Conservation (phyloP, 371 early-diverging fungal genomes). For the Syncephalastrum racemosum region DNA sequence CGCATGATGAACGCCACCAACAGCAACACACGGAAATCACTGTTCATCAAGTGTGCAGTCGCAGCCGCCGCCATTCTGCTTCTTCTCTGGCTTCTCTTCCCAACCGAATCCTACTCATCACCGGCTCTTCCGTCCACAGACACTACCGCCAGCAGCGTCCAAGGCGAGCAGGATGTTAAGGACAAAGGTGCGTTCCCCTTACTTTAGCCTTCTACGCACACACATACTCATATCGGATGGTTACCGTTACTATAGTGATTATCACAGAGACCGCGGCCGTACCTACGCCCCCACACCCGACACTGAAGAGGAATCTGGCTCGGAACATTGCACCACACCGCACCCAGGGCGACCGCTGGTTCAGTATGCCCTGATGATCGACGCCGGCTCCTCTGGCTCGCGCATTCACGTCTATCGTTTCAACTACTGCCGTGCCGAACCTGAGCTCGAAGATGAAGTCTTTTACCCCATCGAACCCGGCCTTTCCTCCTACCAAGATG, state of each 20-base stretch:
- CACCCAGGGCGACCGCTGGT: conserved; percentile 55
- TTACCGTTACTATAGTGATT: conserved; percentile 4
- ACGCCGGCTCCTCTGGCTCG: conserved; percentile 97
- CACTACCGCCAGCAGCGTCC: no score
- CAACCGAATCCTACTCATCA: conserved; percentile 10
- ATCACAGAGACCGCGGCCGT: conserved; percentile 1
- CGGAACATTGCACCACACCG: conserved; percentile 62
- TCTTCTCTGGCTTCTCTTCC: conserved; percentile 22
- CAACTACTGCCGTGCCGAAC: conserved; percentile 79
- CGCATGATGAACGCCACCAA: conserved; percentile 24
- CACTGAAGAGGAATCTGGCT: conserved; percentile 8
- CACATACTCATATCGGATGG: conserved; percentile 2
- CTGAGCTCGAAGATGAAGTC: conserved; percentile 77
- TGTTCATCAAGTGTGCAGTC: conserved; percentile 14
- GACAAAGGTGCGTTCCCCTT: no score
- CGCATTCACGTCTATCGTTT: conserved; percentile 94
- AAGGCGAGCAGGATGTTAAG: no score
- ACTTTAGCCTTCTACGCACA: no score
- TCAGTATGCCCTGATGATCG: conserved; percentile 82
- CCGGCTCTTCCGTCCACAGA: background rate
- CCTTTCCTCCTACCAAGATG: conserved; percentile 66
- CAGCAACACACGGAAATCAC: conserved; percentile 24
- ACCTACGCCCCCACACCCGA: conserved; percentile 2
- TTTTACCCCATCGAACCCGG: conserved; percentile 89
- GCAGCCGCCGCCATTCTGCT: conserved; percentile 11